Evolutionary conservation across 805 yeast species (phyloP), one percentile per base, ranked within the genome.

Genomic region (Nakazawaea populi): DNA sequence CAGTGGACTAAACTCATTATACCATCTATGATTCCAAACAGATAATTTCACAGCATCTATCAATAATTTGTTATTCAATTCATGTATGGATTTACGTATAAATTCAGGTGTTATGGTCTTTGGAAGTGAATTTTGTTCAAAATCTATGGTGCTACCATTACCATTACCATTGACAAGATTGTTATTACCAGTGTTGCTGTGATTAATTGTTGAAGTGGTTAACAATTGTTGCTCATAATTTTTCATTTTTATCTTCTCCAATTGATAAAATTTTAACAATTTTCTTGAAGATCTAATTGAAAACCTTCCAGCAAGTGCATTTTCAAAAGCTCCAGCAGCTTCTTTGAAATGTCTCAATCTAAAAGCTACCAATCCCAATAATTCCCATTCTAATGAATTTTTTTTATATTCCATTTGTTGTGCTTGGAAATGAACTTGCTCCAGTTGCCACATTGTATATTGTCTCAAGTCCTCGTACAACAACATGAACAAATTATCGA

Each of bases 11-110:
- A 90, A 92, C 57, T 92, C 97, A 56, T 84, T 79, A 69, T 92
- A 95, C 99, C 99, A 94, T 62, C 99, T 80, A 67, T 91, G 97
- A 63, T 89, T 87, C 97, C 98, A 95, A n/a, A 94, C 96, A n/a
- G 85, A 71, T 48, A 94, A 71, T 60, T 86, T 87, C 36, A 91
- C 88, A 51, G 83, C 68, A 27, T 85, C 70, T 52, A 85, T 89
- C 53, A 91, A 72, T 10, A 89, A 80, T 55, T 75, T 73, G 47
- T 74, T 77, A 60, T 83, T 81, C 47, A 79, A 63, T 48, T 68
- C 72, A 46, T 65, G 67, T 29, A 75, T 62, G 30, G 70, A 66
- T 51, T 72, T 66, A 29, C 61, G 55, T n/a, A 66, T 49, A 38
- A 60, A 64, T 35, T 58, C 59, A 6, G 60, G 56, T 1, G 63